These are phyloP conservation scores for Fusarium verticillioides DNA, from an alignment of 2,329 filamentous ascomycete species.

Conservation along the genomic window DNA sequence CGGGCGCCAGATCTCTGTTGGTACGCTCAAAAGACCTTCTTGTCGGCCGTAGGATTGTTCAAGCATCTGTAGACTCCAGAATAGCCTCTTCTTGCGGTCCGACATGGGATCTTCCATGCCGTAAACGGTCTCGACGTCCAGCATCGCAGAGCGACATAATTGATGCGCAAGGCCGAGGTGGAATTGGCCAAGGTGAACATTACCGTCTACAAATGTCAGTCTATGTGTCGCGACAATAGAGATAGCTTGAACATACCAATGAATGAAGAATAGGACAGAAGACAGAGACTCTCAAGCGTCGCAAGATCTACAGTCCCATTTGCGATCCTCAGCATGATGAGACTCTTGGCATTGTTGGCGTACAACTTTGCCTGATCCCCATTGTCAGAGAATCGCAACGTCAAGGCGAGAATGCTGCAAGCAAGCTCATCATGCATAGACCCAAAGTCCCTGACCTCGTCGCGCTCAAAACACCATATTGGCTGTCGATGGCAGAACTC, in stretches of 20 bases:
- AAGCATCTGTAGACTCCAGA: slow-evolving; percentile 63
- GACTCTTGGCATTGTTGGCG: slow-evolving; percentile 53
- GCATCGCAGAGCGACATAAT: slow-evolving; percentile 61
- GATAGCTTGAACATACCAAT: slow-evolving; percentile 52
- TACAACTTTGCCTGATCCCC: slow-evolving; percentile 49
- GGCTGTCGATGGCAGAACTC: slow-evolving; percentile 57
- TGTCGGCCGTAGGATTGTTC: slow-evolving; percentile 63
- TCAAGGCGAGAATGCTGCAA: slow-evolving; percentile 55
- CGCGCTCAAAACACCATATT: slow-evolving; percentile 59
- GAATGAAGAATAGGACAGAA: slow-evolving; percentile 61
- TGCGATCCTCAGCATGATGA: slow-evolving; percentile 61
- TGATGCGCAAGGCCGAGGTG: slow-evolving; percentile 62
- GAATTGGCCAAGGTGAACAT: slow-evolving; percentile 60
- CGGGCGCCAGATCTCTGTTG: slow-evolving; percentile 56
- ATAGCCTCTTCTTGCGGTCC: slow-evolving; percentile 61
- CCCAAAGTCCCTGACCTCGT: slow-evolving; percentile 51
- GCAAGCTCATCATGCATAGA: slow-evolving; percentile 54
- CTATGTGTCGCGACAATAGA: neutral
- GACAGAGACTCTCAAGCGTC: slow-evolving; percentile 62
- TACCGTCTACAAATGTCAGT: slow-evolving; percentile 54
- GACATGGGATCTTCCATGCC: slow-evolving; percentile 47
- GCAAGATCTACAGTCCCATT: slow-evolving; percentile 61
- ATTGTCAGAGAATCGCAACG: slow-evolving; percentile 53
- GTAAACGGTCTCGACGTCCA: slow-evolving; percentile 57
- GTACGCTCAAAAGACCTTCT: slow-evolving; percentile 54